Evolutionary conservation across 441 rosid genomes (phyloP), one percentile per base, ranked within the genome.

Genomic region (Kokia cookei): DNA sequence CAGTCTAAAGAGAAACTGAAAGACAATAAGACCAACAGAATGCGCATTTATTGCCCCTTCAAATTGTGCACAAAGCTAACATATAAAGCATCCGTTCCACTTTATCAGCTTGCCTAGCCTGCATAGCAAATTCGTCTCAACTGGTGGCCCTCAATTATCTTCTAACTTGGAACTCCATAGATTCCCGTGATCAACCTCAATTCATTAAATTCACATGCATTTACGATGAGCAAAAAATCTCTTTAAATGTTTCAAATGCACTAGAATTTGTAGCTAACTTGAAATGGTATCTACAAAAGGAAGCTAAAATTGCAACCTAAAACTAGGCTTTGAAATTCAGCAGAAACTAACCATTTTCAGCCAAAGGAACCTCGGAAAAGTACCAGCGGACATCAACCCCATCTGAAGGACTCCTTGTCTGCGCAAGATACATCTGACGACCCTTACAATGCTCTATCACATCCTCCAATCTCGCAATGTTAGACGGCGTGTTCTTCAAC

Each of bases 351-450:
- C 99, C 98, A 45, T 87, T 82, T 26, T 79, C 89, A 65, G 90
- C 87, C 80, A 96, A 82, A 78, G 98, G 97, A 63, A 88, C 88
- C 81, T 92, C 87, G 74, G 91, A 92, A 58, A 91, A 93, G 80
- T 92, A 96, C 97, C 99, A 96, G 8, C 98, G 87, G 64, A 91
- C 97, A 79, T 96, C 96, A 64, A 88, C 83, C 1, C 98, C 98
- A 71, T 93, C 98, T 0, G 97, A 96, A 0, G 97, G 91, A 84
- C 99, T 96, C 71, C 72, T 53, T 5, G 99, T 96, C 69, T 86
- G 94, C 7, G 98, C 93, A 54, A 87, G 86, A 82, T 93, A 96
- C 88, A 93, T 96, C 79, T 81, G 94, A 42, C 98, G 85, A 13
- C 90, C 99, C 60, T 73, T 59, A 64, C 88, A 86, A 50, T 88